phyloP scores from a whole-genome alignment of 176 grass and related monocot genomes.

The Triticum monococcum region DNA sequence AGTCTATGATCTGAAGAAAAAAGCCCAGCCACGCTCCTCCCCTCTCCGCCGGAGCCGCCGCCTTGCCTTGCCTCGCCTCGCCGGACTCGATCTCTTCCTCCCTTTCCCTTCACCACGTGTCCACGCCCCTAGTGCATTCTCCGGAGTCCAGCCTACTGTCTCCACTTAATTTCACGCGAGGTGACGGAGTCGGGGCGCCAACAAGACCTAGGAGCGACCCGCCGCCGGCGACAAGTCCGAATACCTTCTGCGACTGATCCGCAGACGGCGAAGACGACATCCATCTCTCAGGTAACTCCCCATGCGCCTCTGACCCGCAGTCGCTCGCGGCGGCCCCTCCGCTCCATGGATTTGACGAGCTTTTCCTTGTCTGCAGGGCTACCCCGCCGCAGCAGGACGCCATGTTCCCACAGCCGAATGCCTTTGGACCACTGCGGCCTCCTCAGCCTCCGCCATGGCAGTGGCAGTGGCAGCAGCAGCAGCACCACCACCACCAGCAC shows the following conservation, averaged over 20 bases:
- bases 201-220: too few species aligned
- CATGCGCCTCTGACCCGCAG: too few species aligned
- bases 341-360: neutral
- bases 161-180: too few species aligned
- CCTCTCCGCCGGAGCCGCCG: neutral
- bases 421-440: constrained; percentile 2
- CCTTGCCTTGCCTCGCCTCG: too few species aligned
- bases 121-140: too few species aligned
- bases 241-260: too few species aligned
- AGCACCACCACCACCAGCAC: neutral
- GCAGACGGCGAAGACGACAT: neutral
- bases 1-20: too few species aligned
- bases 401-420: constrained; percentile 32
- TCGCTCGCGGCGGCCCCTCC: neutral
- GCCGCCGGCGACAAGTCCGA: too few species aligned
- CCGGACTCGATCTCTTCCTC: too few species aligned
- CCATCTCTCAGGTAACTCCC: neutral
- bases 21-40: neutral
- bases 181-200: too few species aligned
- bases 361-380: neutral
- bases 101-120: neutral
- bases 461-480: constrained; percentile 4
- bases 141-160: too few species aligned
- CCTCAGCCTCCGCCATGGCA: constrained; percentile 21
- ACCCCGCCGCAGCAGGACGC: neutral